Conservation (phyloP, 495 filamentous ascomycete genomes). For the Hypoxylon cercidicola region DNA sequence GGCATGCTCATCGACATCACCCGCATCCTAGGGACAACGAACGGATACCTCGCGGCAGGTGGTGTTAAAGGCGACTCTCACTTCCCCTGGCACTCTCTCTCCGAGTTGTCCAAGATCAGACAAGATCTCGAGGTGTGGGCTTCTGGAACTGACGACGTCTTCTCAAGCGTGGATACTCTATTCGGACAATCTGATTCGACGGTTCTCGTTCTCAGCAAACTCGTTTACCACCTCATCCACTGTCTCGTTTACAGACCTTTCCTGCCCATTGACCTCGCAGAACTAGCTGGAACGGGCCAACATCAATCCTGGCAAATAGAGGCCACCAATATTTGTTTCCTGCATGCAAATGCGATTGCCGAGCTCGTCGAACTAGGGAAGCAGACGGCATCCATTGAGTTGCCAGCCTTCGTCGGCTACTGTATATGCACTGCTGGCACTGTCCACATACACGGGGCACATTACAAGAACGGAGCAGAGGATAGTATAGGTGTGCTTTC, state of each 20-base stretch:
- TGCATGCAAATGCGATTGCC: conserved; percentile 86
- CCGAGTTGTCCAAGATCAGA: conserved; percentile 84
- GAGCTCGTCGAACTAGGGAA: conserved; percentile 83
- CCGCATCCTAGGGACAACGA: conserved; percentile 82
- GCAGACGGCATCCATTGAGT: conserved; percentile 72
- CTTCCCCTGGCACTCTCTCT: conserved; percentile 88
- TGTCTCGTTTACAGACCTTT: conserved; percentile 88
- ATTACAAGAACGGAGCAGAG: conserved; percentile 74
- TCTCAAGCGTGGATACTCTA: conserved; percentile 75
- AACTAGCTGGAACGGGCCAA: conserved; percentile 79
- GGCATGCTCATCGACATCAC: conserved; percentile 84
- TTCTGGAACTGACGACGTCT: conserved; percentile 80
- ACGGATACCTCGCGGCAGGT: conserved; percentile 82
- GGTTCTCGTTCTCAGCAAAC: conserved; percentile 79
- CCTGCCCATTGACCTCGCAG: conserved; percentile 81
- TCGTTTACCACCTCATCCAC: conserved; percentile 85
- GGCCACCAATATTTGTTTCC: conserved; percentile 85
- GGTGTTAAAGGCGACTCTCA: conserved; percentile 89
- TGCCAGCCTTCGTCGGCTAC: conserved; percentile 84
- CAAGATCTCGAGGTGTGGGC: conserved; percentile 88
- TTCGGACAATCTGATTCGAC: conserved; percentile 83
- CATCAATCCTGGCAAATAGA: conserved; percentile 93
- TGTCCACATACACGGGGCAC: conserved; percentile 84
- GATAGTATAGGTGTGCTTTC: conserved; percentile 64
- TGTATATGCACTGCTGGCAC: conserved; percentile 85